These are phyloP conservation scores for Fusarium chlamydosporum DNA, from an alignment of 2,329 filamentous ascomycete species.

Conservation along the genomic window DNA sequence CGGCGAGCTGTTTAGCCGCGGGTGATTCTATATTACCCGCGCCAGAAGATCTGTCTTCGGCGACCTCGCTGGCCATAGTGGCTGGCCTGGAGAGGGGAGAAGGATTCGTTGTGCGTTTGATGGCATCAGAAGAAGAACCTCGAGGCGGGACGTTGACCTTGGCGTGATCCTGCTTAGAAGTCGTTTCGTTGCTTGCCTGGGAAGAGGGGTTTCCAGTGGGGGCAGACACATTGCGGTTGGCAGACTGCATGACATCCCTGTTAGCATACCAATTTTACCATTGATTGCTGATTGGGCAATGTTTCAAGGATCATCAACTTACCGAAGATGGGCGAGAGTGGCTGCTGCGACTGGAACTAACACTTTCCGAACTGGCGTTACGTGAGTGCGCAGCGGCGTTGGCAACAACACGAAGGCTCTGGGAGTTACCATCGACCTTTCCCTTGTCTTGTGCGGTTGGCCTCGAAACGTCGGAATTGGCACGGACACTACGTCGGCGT, in stretches of 20 bases:
- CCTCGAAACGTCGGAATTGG: constrained; percentile 57
- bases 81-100: constrained; percentile 82
- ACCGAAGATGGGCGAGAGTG: constrained; percentile 76
- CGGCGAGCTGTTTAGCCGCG: constrained; percentile 86
- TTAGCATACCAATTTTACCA: constrained; percentile 62
- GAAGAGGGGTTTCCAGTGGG: constrained; percentile 68
- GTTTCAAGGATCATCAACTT: constrained; percentile 59
- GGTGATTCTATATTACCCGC: constrained; percentile 69
- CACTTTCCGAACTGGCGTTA: constrained; percentile 75
- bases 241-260: constrained; percentile 65
- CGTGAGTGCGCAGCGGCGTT: constrained; percentile 54
- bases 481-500: constrained; percentile 84
- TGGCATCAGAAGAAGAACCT: constrained; percentile 74
- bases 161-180: constrained; percentile 66
- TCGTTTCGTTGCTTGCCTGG: constrained; percentile 62
- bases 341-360: constrained; percentile 69
- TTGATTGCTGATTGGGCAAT: constrained; percentile 62
- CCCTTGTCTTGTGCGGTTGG: constrained; percentile 42
- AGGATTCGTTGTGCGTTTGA: constrained; percentile 75
- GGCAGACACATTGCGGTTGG: constrained; percentile 70
- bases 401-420: constrained; percentile 57
- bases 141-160: constrained; percentile 73
- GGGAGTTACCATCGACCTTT: constrained; percentile 58
- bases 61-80: constrained; percentile 70
- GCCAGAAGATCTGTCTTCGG: constrained; percentile 60